Conservation (phyloP, 148 eudicot genomes). For the Silene latifolia region DNA sequence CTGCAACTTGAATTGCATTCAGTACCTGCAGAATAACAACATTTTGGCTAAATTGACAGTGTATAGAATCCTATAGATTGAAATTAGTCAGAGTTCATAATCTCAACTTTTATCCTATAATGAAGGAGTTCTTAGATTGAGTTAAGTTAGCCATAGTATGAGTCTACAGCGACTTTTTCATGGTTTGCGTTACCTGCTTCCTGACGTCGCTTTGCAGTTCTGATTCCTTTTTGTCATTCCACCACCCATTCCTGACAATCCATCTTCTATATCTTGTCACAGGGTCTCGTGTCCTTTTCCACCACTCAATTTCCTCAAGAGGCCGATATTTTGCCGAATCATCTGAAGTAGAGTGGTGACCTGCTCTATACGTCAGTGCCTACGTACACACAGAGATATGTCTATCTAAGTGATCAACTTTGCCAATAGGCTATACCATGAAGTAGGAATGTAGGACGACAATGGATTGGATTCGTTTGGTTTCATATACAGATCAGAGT, state of each 20-base stretch:
- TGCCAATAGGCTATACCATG: neutral
- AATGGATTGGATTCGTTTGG: too few relatives aligned
- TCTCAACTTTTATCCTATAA: neutral
- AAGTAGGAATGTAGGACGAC: neutral
- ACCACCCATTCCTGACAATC: conserved; percentile 71
- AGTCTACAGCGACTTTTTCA: neutral
- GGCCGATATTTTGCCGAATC: conserved; percentile 85
- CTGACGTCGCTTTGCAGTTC: conserved; percentile 42
- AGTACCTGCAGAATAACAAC: conserved; percentile 34
- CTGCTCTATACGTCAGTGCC: conserved; percentile 71
- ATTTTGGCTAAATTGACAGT: neutral
- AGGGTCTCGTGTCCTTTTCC: conserved; percentile 59
- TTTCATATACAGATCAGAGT: too few relatives aligned
- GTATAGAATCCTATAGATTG: neutral
- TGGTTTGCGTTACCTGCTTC: conserved; percentile 45
- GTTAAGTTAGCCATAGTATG: neutral
- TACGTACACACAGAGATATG: conserved; percentile 16
- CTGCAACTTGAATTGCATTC: conserved; percentile 66
- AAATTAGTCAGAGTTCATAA: neutral
- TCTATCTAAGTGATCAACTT: neutral
- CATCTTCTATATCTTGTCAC: conserved; percentile 66
- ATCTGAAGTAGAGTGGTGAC: conserved; percentile 87
- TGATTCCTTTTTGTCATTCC: conserved; percentile 56
- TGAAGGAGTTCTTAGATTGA: neutral
- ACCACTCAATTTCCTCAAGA: conserved; percentile 62